A percentile compares a stretch with the other conserved stretches of the same genome.
Conservation (phyloP, 148 eudicot genomes). For the Chenopodium berlandieri region DNA sequence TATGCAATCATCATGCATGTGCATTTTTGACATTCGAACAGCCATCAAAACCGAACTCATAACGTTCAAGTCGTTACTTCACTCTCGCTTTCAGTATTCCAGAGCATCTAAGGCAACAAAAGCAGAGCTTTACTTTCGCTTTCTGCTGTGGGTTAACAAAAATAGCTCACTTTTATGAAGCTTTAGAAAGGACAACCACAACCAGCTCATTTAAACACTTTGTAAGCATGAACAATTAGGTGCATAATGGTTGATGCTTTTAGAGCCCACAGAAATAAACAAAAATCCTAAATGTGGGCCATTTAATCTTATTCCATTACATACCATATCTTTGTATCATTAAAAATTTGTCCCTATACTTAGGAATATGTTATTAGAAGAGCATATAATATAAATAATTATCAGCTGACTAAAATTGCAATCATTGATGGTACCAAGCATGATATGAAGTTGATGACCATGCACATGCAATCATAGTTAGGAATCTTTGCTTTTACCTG, state of each 20-base stretch:
- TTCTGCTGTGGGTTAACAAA: slow-evolving; percentile 28
- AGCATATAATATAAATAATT: slow-evolving; percentile 23
- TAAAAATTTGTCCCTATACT: slow-evolving; percentile 32
- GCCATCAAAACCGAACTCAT: slow-evolving; percentile 25
- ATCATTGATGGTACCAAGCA: slow-evolving; percentile 37
- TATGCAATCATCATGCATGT: slow-evolving; percentile 37
- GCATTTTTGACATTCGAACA: slow-evolving; percentile 28
- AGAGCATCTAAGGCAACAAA: slow-evolving; percentile 30
- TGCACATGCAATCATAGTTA: slow-evolving; percentile 31
- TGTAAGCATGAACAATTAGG: slow-evolving; percentile 34
- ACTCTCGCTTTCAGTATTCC: slow-evolving; percentile 17
- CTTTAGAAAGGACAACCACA: slow-evolving; percentile 37
- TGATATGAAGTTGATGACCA: slow-evolving; percentile 26
- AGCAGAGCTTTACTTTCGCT: slow-evolving; percentile 27
- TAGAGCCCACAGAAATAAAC: slow-evolving; percentile 37
- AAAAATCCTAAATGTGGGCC: slow-evolving; percentile 38
- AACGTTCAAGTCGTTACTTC: slow-evolving; percentile 24
- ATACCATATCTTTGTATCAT: slow-evolving; percentile 33
- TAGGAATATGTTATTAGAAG: slow-evolving; percentile 13
- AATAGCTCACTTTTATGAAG: slow-evolving; percentile 23
- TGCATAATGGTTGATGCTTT: slow-evolving; percentile 29
- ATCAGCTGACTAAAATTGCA: slow-evolving; percentile 32
- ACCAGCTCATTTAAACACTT: slow-evolving; percentile 41
- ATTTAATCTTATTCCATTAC: slow-evolving; percentile 25
- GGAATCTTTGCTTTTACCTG: slow-evolving; percentile 33